Evolutionary conservation across 306 rosid genomes (phyloP), one percentile per base, ranked within the genome.

Genomic region (Cyclanthera cordifolia): DNA sequence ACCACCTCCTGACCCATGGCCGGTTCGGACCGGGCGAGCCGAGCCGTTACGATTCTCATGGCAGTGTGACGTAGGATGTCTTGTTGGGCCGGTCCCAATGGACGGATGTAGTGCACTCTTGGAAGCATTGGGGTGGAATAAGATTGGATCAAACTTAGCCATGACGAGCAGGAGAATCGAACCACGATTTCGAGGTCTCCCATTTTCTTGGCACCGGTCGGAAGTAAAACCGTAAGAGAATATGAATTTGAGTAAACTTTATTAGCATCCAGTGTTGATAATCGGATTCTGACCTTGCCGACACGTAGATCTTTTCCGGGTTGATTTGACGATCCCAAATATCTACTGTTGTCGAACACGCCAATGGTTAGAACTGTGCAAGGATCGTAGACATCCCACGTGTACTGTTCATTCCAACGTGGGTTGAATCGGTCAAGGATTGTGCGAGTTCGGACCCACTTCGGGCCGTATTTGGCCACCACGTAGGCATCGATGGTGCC

Each of bases 381-480:
- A 4, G 91, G 95, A 19, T 89, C 96, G 32, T 83, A 86, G 0
- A 93, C 94, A 9, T 89, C 90, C 95, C 98, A 93, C 0, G 91
- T 82, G 79, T 93, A 89, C 30, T 93, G 98, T 73, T 89, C 95
- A 54, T 93, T 93, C 98, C 96, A 89, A 1, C 88, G 71, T 20
- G 96, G 96, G 51, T 87, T 82, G 53, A 93, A 93, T 30, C 95
- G 86, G 28, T 89, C 95, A 1, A 83, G 72, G n/a, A 87, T 86
- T 14, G 98, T 85, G 0, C 90, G 74, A 11, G 96, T 93, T 14
- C 95, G 89, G 48, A 89, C 82, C 96, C 98, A 93, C 46, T 92
- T 91, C 4, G 89, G 86, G 0, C 96, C 96, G 8, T 89, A 89
- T 70, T 89, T 93, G 43, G 87, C 93, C 0, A 93, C 94, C 80